Evolutionary conservation across 257 asterid genomes (phyloP), one percentile per base, ranked within the genome.

Genomic region (Nicotiana sylvestris): DNA sequence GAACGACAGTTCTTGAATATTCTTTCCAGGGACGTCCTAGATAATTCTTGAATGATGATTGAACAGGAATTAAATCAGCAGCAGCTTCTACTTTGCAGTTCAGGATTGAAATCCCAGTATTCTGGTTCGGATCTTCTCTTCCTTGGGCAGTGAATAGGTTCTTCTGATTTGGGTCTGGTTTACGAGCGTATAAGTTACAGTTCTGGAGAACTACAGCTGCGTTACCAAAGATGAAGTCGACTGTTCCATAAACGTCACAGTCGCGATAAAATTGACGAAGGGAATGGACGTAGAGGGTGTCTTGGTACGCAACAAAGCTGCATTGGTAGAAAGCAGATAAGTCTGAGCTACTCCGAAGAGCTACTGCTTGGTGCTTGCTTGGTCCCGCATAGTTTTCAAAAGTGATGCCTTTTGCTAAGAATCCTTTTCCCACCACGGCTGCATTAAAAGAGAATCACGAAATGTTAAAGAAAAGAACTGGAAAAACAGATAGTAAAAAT

Each of bases 361-460:
- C 33, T 30, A 64, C 68, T 64, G 68, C 68, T 64, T 61, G 67
- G 67, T 21, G 16, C 30, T 61, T 62, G 67, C 67, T 62, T 64
- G 69, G 69, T 64, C 37, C 69, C 35, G 69, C 37, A 33, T 64
- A 64, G 69, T 27, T 27, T 64, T 25, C 69, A 64, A 64, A 30
- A 0, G 69, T 64, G 69, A 27, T 35, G 29, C 77, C 77, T 69
- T 69, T 69, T 8, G 29, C 77, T 33, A 69, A 16, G 55, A 69
- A 69, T 69, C 77, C 77, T 33, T 69, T 69, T 69, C 77, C 55
- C 56, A 69, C 55, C 56, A 69, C 77, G 1, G 77, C 77, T 69
- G 77, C 76, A 67, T 6, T n/a, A 61, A n/a, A n/a, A 61, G 57
- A 51, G 16, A 51, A 39, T 39, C 49, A 39, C 10, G 49, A 39